Evolutionary conservation across 495 filamentous ascomycete species (phyloP).

Genomic region (Rostrohypoxylon terebratum): DNA sequence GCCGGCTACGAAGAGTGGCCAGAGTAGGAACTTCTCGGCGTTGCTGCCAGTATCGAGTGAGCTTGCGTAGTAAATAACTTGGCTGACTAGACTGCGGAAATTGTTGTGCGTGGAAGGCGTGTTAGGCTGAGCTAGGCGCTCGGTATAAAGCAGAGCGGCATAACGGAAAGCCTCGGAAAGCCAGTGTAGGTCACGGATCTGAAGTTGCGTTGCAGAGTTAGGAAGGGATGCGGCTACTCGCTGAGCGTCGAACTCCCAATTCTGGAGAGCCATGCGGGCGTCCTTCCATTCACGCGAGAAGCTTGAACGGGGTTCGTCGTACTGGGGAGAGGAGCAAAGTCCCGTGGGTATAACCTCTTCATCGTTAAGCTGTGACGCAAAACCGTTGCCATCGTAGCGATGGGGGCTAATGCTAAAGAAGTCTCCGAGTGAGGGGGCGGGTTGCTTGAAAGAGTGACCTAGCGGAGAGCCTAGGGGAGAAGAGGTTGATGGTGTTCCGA

Average conservation of each 20-base stretch:
- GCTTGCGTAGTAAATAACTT: conserved; percentile 83
- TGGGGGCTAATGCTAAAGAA: conserved; percentile 48
- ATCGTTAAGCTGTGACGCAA: conserved; percentile 63
- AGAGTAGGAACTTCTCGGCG: conserved; percentile 88
- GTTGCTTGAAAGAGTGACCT: conserved; percentile 64
- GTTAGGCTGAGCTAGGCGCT: conserved; percentile 84
- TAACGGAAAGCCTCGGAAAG: conserved; percentile 90
- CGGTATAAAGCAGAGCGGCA: conserved; percentile 88
- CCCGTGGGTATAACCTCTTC: conserved; percentile 53
- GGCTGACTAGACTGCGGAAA: conserved; percentile 84
- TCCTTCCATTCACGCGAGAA: conserved; percentile 93
- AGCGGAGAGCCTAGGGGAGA: conserved; percentile 57
- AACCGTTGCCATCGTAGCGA: conserved; percentile 74
- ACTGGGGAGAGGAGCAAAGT: conserved; percentile 52
- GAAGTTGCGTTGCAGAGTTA: conserved; percentile 57
- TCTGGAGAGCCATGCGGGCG: conserved; percentile 78
- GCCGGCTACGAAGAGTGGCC: conserved; percentile 92
- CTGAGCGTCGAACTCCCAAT: conserved; percentile 77
- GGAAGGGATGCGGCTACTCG: conserved; percentile 58
- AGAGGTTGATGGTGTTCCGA: conserved; percentile 43
- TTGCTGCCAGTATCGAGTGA: conserved; percentile 73
- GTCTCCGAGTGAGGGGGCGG: conserved; percentile 28
- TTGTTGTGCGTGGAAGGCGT: conserved; percentile 79
- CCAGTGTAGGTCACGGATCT: conserved; percentile 67
- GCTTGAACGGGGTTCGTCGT: conserved; percentile 66